Conservation (phyloP, 228 moss, liverwort and hornwort genomes). For the Sphagnum magellanicum region DNA sequence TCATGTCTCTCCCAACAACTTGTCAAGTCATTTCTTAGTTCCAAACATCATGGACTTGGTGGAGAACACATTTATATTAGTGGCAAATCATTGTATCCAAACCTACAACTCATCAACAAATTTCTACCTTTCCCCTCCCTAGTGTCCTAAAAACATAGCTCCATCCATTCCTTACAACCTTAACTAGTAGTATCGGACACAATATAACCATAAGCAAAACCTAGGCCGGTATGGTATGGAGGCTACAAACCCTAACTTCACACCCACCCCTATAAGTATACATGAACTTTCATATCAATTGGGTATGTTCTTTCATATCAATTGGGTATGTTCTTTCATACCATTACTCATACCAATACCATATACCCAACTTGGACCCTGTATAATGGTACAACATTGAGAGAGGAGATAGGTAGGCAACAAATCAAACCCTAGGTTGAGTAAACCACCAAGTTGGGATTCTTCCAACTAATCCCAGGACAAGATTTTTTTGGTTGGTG, state of each 20-base stretch:
- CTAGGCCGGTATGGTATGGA: neutral
- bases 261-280: neutral
- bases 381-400: neutral
- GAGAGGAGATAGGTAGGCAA: too few relatives aligned
- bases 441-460: too few relatives aligned
- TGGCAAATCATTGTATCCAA: too few relatives aligned
- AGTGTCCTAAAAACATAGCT: neutral
- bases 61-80: too few relatives aligned
- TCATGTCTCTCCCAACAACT: too few relatives aligned
- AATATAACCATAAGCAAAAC: neutral
- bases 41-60: too few relatives aligned
- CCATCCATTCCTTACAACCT: neutral
- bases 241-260: neutral
- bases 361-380: neutral
- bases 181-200: neutral
- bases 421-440: too few relatives aligned
- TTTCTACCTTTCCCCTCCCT: too few relatives aligned
- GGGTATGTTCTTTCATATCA: neutral
- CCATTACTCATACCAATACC: neutral
- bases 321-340: neutral
- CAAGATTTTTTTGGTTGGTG: too few relatives aligned
- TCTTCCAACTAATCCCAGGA: too few relatives aligned
- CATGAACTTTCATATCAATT: neutral
- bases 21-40: too few relatives aligned
- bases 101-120: too few relatives aligned